phyloP scores from a whole-genome alignment of 2,329 filamentous ascomycete genomes.

The Parastagonospora avenae region DNA sequence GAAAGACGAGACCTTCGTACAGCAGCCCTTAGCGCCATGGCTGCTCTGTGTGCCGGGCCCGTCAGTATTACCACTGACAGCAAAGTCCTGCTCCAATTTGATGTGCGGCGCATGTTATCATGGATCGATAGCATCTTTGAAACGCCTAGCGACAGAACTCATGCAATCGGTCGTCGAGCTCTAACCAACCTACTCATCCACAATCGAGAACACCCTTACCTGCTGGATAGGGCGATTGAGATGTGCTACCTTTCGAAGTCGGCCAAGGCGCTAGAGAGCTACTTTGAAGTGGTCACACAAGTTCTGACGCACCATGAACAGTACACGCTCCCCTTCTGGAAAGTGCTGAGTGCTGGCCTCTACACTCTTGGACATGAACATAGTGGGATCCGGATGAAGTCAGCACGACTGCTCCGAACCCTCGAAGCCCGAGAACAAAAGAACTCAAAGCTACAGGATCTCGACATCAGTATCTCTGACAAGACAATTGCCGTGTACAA shows the following conservation, averaged over 20 bases:
- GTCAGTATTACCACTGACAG: constrained; percentile 88
- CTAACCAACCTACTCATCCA: constrained; percentile 88
- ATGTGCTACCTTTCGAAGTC: constrained; percentile 85
- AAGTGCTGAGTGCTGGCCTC: constrained; percentile 82
- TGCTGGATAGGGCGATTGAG: constrained; percentile 88
- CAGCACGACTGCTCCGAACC: constrained; percentile 77
- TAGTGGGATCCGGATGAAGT: constrained; percentile 86
- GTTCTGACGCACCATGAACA: constrained; percentile 83
- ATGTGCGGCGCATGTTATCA: constrained; percentile 86
- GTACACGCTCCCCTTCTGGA: constrained; percentile 88
- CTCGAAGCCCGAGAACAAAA: constrained; percentile 83
- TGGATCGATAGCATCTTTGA: constrained; percentile 98
- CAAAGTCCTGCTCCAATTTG: constrained; percentile 85
- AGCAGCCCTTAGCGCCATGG: constrained; percentile 93
- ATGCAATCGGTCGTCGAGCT: constrained; percentile 84
- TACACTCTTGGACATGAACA: constrained; percentile 93
- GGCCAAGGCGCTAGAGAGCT: constrained; percentile 87
- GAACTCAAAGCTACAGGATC: constrained; percentile 91
- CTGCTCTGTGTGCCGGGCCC: constrained; percentile 81
- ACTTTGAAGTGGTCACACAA: constrained; percentile 89
- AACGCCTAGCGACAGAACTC: constrained; percentile 87
- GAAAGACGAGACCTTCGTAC: constrained; percentile 92
- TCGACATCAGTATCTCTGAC: constrained; percentile 97
- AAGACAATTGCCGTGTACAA: constrained; percentile 99
- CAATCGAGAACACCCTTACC: constrained; percentile 83